These are phyloP conservation scores for Zasmidium cellare DNA, from an alignment of 2,329 filamentous ascomycete genomes.

Conservation along the genomic window DNA sequence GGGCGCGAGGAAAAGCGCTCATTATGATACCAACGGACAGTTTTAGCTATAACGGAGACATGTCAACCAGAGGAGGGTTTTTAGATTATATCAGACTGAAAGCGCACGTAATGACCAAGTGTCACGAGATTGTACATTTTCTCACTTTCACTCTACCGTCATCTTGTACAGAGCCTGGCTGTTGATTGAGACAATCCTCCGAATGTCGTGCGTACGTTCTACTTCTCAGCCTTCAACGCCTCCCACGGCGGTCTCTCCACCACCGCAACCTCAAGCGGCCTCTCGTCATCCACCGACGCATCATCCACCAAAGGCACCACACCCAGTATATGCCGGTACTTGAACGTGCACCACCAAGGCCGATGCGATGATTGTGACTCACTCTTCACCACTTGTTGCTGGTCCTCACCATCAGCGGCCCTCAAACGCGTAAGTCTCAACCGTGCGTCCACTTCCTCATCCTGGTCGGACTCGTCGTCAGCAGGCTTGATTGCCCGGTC, in stretches of 20 bases:
- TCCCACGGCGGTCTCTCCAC: conserved; percentile 72
- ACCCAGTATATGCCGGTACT: conserved; percentile 91
- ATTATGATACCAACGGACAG: conserved; percentile 18
- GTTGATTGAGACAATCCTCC: no score
- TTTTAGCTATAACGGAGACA: no score
- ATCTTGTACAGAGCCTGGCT: no score
- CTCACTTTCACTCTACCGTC: no score
- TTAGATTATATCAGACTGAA: no score
- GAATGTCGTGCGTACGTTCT: no score
- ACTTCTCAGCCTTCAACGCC: conserved; percentile 6
- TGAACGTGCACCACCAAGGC: conserved; percentile 77
- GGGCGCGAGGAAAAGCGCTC: not conserved
- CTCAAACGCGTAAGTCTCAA: conserved; percentile 15
- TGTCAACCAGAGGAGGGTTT: no score
- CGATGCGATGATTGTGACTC: conserved; percentile 25
- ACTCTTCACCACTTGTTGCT: conserved; percentile 13
- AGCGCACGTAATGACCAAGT: no score
- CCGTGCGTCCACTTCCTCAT: conserved; percentile 29
- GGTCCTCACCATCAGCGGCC: conserved; percentile 15
- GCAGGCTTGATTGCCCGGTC: conserved; percentile 41
- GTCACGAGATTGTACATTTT: no score
- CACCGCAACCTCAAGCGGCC: conserved; percentile 74
- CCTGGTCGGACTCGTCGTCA: conserved; percentile 41
- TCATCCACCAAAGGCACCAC: conserved; percentile 56
- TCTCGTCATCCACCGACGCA: conserved; percentile 34